Evolutionary conservation across 2,329 filamentous ascomycete species (phyloP).

Genomic region (Neoarthrinium moseri): DNA sequence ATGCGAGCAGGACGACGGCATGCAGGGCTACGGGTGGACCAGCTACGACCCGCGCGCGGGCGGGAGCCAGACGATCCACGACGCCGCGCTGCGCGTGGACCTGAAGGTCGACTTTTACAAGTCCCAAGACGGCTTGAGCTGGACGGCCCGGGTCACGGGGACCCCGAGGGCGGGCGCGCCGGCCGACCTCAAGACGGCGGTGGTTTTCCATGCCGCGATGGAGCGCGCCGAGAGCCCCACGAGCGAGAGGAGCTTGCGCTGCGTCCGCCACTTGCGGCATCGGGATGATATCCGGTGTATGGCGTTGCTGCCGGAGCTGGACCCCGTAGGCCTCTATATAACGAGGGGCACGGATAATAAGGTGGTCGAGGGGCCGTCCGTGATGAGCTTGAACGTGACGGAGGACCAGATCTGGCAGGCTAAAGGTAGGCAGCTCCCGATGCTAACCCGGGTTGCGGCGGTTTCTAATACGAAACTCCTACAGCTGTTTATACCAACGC

Average conservation of each 20-base stretch:
- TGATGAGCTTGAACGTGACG: conserved; percentile 54
- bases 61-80: conserved; percentile 64
- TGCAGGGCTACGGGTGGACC: conserved; percentile 71
- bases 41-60: conserved; percentile 66
- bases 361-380: conserved; percentile 38
- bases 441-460: no score
- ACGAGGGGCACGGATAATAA: conserved; percentile 55
- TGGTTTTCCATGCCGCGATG: conserved; percentile 62
- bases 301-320: conserved; percentile 56
- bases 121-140: conserved; percentile 62
- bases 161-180: conserved; percentile 55
- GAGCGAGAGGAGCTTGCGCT: neutral
- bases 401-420: conserved; percentile 65
- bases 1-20: conserved; percentile 68
- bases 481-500: conserved; percentile 52
- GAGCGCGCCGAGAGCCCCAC: conserved; percentile 53
- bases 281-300: conserved; percentile 52
- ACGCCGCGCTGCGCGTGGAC: conserved; percentile 63
- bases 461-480: no score
- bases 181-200: conserved; percentile 50
- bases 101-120: conserved; percentile 71
- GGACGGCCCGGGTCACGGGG: conserved; percentile 65
- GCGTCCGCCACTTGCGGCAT: neutral
- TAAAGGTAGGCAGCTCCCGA: conserved; percentile 55
- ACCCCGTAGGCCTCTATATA: conserved; percentile 59